These are phyloP conservation scores for Umbelopsis sp. DNA, from an alignment of 192 early-diverging fungal species.

Conservation along the genomic window DNA sequence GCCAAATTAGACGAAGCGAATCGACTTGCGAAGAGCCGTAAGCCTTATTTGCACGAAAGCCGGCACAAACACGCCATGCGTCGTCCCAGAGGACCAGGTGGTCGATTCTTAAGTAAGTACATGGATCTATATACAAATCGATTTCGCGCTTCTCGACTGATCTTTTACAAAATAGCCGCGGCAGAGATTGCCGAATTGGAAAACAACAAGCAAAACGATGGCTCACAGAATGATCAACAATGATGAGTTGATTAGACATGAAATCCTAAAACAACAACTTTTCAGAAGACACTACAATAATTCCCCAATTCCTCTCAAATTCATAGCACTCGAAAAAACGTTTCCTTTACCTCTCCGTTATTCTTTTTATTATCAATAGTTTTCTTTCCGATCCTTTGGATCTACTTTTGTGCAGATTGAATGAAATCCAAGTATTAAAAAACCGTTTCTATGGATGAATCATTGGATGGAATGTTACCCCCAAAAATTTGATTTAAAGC, in stretches of 20 bases:
- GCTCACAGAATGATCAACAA: constrained; percentile 16
- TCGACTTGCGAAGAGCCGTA: constrained; percentile 72
- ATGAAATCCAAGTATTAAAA: no score
- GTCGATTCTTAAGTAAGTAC: constrained; percentile 79
- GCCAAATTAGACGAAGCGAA: constrained; percentile 83
- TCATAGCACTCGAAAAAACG: neutral
- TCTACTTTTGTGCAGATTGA: no score
- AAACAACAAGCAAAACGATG: constrained; percentile 8
- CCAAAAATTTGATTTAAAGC: no score
- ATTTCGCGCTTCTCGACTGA: neutral
- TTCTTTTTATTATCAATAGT: neutral
- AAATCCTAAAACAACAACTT: neutral
- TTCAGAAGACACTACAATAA: neutral
- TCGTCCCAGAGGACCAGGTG: constrained; percentile 94
- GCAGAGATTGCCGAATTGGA: constrained; percentile 30
- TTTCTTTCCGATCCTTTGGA: neutral
- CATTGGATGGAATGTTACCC: no score
- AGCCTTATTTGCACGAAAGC: constrained; percentile 97
- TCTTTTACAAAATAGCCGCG: constrained; percentile 9
- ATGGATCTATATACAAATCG: neutral
- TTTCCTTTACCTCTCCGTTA: neutral
- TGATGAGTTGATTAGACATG: constrained; percentile 6
- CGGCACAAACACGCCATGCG: constrained; percentile 98
- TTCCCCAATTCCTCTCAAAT: neutral
- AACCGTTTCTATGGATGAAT: no score